These are phyloP conservation scores for Tilletia indica DNA, from an alignment of 1,284 basidiomycete species.

Conservation along the genomic window DNA sequence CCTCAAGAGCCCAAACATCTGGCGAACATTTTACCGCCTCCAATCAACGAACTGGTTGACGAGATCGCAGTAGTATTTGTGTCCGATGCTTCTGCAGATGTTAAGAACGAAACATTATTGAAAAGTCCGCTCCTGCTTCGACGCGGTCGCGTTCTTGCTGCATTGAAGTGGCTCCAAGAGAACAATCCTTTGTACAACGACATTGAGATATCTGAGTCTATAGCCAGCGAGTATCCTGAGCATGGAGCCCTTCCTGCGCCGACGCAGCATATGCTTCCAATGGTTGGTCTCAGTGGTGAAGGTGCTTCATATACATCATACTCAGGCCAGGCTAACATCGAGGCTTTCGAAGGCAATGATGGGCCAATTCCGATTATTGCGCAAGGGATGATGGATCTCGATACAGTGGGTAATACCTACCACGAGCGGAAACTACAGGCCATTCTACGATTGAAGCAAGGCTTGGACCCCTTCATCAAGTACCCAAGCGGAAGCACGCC, in stretches of 20 bases:
- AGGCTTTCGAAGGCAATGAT: too few relatives aligned
- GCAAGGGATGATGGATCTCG: neutral
- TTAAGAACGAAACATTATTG: neutral
- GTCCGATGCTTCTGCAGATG: neutral
- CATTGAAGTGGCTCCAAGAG: neutral
- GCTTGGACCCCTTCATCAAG: neutral
- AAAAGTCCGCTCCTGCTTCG: neutral
- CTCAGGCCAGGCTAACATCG: neutral
- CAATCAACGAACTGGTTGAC: neutral
- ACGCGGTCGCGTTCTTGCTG: neutral
- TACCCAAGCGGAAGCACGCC: neutral
- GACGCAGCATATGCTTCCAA: neutral
- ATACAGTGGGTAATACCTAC: neutral
- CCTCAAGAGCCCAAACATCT: neutral
- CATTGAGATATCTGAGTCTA: neutral
- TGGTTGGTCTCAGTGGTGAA: neutral
- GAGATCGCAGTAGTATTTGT: neutral
- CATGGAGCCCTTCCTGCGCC: neutral
- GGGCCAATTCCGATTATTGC: neutral
- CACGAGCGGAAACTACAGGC: neutral
- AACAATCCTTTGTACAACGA: neutral
- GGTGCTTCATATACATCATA: neutral
- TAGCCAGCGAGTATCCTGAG: neutral
- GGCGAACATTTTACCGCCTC: neutral
- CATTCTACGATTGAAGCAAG: neutral